These are phyloP conservation scores for Eustoma russellianum DNA, from an alignment of 257 asterid species.

Conservation along the genomic window DNA sequence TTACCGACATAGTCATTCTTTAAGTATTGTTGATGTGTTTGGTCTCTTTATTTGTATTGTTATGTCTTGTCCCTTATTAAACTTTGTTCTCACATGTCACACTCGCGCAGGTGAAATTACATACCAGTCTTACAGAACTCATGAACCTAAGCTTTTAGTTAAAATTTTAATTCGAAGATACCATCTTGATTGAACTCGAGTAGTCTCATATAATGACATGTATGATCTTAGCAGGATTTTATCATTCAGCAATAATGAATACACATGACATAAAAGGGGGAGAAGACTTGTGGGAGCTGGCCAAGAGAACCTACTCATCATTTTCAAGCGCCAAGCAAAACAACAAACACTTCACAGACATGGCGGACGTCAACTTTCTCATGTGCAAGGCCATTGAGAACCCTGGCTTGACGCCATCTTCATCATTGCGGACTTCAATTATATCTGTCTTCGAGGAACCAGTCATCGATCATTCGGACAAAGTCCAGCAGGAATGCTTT, in stretches of 20 bases:
- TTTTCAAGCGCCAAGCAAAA: slow-evolving; percentile 46
- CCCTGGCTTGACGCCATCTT: slow-evolving; percentile 70
- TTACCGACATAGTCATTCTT: too few species aligned
- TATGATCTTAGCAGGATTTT: slow-evolving; percentile 47
- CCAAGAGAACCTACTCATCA: slow-evolving; percentile 47
- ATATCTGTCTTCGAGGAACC: slow-evolving; percentile 73
- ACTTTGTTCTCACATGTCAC: too few species aligned
- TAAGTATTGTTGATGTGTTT: too few species aligned
- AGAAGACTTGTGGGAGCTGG: slow-evolving; percentile 63
- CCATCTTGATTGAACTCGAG: too few species aligned
- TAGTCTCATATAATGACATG: not conserved
- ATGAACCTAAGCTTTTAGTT: too few species aligned
- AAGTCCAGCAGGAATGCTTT: slow-evolving; percentile 17
- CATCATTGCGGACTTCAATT: slow-evolving; percentile 61
- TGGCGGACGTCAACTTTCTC: slow-evolving; percentile 73
- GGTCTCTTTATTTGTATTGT: too few species aligned
- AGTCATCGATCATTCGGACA: slow-evolving; percentile 22
- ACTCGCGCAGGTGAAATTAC: too few species aligned
- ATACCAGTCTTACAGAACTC: too few species aligned
- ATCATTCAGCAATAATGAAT: slow-evolving; percentile 80
- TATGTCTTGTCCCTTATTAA: too few species aligned
- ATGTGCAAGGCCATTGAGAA: slow-evolving; percentile 90
- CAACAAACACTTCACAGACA: slow-evolving; percentile 75
- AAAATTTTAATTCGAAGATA: too few species aligned
- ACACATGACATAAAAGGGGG: slow-evolving; percentile 55